Percentiles rank a stretch among this genome's conserved stretches.
Evolutionary conservation across 331 rosid genomes (phyloP).

Genomic region (Erythrophleum ivorense): DNA sequence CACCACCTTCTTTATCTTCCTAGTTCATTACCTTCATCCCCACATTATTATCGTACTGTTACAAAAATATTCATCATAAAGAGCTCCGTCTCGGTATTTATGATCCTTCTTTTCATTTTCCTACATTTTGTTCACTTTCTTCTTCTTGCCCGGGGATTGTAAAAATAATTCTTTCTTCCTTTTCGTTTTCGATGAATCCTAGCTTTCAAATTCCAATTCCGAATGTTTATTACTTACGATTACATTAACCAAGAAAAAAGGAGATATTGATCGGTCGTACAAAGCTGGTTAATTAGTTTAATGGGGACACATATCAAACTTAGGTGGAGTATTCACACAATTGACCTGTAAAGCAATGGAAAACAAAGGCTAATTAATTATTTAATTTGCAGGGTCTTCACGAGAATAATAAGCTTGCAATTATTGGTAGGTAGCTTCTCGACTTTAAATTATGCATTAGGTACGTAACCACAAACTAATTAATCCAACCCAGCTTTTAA

Average conservation of each 20-base stretch:
- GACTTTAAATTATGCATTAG: neutral
- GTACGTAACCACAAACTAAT: neutral
- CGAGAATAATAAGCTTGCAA: neutral
- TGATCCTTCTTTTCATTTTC: conserved; percentile 4
- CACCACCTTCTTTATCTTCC: conserved; percentile 27
- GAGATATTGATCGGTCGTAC: neutral
- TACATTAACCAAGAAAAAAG: neutral
- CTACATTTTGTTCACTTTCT: neutral
- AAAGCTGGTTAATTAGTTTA: neutral
- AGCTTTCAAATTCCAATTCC: neutral
- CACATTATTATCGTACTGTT: neutral
- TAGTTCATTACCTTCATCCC: neutral
- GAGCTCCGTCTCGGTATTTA: conserved; percentile 41
- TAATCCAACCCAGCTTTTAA: neutral
- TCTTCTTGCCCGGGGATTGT: conserved; percentile 31
- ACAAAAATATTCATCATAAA: neutral
- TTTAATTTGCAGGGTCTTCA: neutral
- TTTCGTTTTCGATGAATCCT: neutral
- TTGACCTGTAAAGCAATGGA: neutral
- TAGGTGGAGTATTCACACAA: neutral
- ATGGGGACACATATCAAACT: neutral
- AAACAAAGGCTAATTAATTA: neutral
- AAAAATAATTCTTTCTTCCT: conserved; percentile 45
- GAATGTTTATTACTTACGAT: neutral
- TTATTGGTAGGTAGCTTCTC: neutral